Conservation (phyloP, 1,284 basidiomycete genomes). For the Takashimella koratensis region DNA sequence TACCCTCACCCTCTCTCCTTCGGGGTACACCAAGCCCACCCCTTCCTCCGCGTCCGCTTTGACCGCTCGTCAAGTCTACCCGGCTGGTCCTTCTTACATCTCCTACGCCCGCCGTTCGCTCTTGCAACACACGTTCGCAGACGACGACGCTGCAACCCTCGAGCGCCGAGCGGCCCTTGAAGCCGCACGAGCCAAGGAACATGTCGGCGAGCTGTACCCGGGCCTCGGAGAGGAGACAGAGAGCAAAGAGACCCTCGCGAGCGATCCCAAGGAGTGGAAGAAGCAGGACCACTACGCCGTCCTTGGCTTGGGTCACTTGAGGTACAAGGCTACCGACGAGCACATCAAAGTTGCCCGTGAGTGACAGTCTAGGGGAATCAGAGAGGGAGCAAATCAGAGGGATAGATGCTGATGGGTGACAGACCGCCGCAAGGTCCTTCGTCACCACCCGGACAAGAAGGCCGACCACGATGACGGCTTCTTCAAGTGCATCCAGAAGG, state of each 20-base stretch:
- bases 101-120: conserved; percentile 70
- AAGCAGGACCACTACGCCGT: conserved; percentile 99
- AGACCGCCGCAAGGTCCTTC: conserved; percentile 98
- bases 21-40: conserved; percentile 43
- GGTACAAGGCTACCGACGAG: conserved; percentile 80
- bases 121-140: conserved; percentile 71
- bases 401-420: conserved; percentile 11
- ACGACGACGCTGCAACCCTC: conserved; percentile 58
- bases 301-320: conserved; percentile 84
- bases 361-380: conserved; percentile 46
- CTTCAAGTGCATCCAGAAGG: conserved; percentile 99
- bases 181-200: conserved; percentile 57
- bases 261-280: conserved; percentile 99
- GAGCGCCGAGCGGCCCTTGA: conserved; percentile 54
- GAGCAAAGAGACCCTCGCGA: conserved; percentile 62
- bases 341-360: conserved; percentile 96
- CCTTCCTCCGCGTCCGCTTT: conserved; percentile 41
- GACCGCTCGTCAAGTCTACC: conserved; percentile 58
- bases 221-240: conserved; percentile 91
- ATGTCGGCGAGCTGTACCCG: conserved; percentile 70
- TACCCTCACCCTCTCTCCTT: conserved; percentile 43
- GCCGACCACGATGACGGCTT: conserved; percentile 95
- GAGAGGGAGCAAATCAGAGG: neutral
- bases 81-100: conserved; percentile 79
- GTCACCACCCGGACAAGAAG: conserved; percentile 99